A percentile compares a stretch with the other conserved stretches of the same genome.
These are phyloP conservation scores for Fusarium austroafricanum DNA, from an alignment of 2,329 filamentous ascomycete species.

Conservation along the genomic window DNA sequence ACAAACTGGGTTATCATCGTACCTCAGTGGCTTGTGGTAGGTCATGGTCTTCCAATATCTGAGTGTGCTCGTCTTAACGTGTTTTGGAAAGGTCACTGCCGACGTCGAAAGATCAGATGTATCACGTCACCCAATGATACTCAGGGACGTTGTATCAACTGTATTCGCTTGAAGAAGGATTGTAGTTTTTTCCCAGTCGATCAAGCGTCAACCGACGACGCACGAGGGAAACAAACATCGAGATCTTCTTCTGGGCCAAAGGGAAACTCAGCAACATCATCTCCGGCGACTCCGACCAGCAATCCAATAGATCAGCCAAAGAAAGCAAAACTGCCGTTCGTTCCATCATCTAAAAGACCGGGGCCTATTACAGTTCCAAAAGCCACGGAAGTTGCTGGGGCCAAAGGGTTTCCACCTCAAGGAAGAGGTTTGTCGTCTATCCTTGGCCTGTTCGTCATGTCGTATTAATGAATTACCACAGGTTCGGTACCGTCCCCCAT, in stretches of 20 bases:
- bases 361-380: conserved; percentile 58
- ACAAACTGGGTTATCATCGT: conserved; percentile 95
- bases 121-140: conserved; percentile 78
- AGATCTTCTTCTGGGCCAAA: conserved; percentile 55
- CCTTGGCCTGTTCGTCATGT: conserved; percentile 31
- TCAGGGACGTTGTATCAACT: conserved; percentile 87
- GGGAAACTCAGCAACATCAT: conserved; percentile 60
- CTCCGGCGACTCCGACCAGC: conserved; percentile 59
- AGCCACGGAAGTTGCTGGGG: conserved; percentile 54
- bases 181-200: conserved; percentile 94
- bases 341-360: conserved; percentile 58
- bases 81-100: conserved; percentile 78
- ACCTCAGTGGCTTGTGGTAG: conserved; percentile 96
- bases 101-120: conserved; percentile 92
- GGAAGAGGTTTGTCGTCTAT: conserved; percentile 56
- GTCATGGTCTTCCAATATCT: conserved; percentile 53
- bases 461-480: conserved; percentile 18
- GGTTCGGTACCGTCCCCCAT: conserved; percentile 24
- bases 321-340: conserved; percentile 53
- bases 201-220: conserved; percentile 69
- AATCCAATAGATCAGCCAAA: conserved; percentile 56
- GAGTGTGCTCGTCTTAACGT: conserved; percentile 4
- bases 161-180: conserved; percentile 92
- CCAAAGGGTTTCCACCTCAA: conserved; percentile 54
- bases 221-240: conserved; percentile 56